Base-by-base conservation (phyloP, 371 early-diverging fungal species). In the Circinella umbellata region DNA sequence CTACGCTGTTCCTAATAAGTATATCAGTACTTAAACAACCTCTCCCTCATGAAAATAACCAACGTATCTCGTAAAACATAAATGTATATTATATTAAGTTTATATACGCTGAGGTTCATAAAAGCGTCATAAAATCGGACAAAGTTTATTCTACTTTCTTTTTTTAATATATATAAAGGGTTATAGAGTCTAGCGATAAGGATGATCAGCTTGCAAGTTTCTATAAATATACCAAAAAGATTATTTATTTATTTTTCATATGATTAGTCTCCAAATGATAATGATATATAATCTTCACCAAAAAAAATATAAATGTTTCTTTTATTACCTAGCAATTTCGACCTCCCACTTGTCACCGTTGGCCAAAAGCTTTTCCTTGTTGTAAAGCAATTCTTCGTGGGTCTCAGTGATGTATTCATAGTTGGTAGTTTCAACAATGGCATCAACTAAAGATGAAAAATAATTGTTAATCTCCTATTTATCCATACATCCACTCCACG, bases 341-440 rank as follows among this genome's bases (percentile, higher is more conserved):
- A 90, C 91, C 83, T 98, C 99, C 98, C 99, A 98, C 87, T 96
- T 96, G 85, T 98, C 99, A 76, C 99, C 99, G 76, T 98, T 98
- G 53, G 94, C 91, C 74, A 98, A 84, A 34, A 98, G 87, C 88
- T 98, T 98, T 78, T 98, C 97, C 91, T 97, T 98, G 89, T 97
- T 98, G 85, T 98, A 97, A 69, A 98, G 83, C 64, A 94, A 85
- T 77, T 94, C 95, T 82, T 98, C 99, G 82, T 94, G 96, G 54
- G 99, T 95, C 86, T 98, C 99, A 17, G 97, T 97, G 48, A 96
- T 89, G 80, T 92, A 96, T 80, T 98, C 99, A 81, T 95, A 97
- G 86, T 98, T 98, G 73, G 96, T 95, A 57, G 95, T 90, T 84
- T 98, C 99, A 20, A 98, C 99, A 85, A 98, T 98, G 68, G 99